phyloP scores from a whole-genome alignment of 371 early-diverging fungal species.

The Coemansia sp. region DNA sequence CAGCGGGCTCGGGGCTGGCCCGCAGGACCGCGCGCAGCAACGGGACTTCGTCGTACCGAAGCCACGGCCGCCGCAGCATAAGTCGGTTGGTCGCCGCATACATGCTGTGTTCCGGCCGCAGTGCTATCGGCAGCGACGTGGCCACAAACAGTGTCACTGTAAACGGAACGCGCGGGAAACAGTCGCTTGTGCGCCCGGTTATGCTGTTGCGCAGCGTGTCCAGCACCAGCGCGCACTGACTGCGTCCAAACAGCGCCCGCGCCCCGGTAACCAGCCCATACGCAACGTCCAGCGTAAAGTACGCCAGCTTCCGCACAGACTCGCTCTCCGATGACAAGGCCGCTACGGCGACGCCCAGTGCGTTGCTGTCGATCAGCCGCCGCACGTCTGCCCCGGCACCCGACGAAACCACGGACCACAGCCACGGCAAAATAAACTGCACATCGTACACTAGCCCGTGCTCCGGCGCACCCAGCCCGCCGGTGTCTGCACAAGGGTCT shows the following conservation, averaged over 20 bases:
- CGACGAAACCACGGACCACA: slow-evolving; percentile 33
- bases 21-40: slow-evolving; percentile 23
- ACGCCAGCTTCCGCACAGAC: slow-evolving; percentile 38
- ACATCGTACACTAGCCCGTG: slow-evolving; percentile 20
- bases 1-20: slow-evolving; percentile 3
- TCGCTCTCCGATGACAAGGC: slow-evolving; percentile 36
- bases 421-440: slow-evolving; percentile 39
- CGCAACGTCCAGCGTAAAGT: slow-evolving; percentile 31
- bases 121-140: slow-evolving; percentile 24
- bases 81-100: slow-evolving; percentile 28
- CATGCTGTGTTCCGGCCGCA: slow-evolving; percentile 45
- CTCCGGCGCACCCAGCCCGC: not conserved
- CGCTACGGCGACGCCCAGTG: slow-evolving; percentile 28
- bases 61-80: slow-evolving; percentile 27
- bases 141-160: slow-evolving; percentile 36
- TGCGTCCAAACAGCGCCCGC: slow-evolving; percentile 15
- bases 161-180: slow-evolving; percentile 37
- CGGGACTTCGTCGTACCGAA: slow-evolving; percentile 29
- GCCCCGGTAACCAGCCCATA: slow-evolving; percentile 13
- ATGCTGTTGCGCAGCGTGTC: slow-evolving; percentile 45
- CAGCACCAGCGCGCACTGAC: slow-evolving; percentile 31
- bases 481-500: not conserved
- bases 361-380: slow-evolving; percentile 32
- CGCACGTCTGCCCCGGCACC: slow-evolving; percentile 14
- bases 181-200: slow-evolving; percentile 3